Evolutionary conservation across 1,139 yeast genomes (phyloP), one percentile per base, ranked within the genome.

Genomic region (Pneumocystis murina): DNA sequence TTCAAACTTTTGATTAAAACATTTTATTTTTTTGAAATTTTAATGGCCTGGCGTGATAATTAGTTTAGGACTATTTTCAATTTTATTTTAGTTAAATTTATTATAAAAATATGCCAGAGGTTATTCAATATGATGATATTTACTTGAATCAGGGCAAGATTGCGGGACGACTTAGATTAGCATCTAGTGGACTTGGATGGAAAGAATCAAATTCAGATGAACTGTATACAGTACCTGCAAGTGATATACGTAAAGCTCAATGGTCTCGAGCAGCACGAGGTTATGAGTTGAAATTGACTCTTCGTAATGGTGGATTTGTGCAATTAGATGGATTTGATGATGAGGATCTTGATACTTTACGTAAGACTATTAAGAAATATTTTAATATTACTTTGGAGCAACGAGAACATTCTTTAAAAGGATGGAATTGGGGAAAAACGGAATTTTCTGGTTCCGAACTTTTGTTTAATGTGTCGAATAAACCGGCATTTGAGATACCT

Each of bases 391-490:
- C 81, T 63, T 79, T 94, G 67, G 97, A 92, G 70, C 85, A 82
- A 68, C 83, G 80, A 70, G 97, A 92, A 71, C 98, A 92, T 74
- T 87, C 97, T 5, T 78, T 92, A 69, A 83, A 97, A 75, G 99
- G 99, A 58, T 92, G 98, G 98, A 92, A 92, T 75, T 92, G 98
- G 98, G 99, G 99, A 64, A 84, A 85, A 68, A 80, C 92, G 12
- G 96, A 91, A 73, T 82, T 94, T 74, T 96, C 95, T 16, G 83
- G 96, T 72, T 88, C 90, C 70, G 98, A 92, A 73, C 78, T 92
- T 75, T 82, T 89, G 40, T 91, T 94, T 75, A 84, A 85, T 65
- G 85, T 91, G 43, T 88, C 87, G 71, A 90, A 90, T 70, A 86
- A 87, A 71, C 97, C 98, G 1, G 83, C 86, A 24, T 92, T 92